A percentile compares a stretch with the other conserved stretches of the same genome.
These are phyloP conservation scores for Penicillium sp. DNA, from an alignment of 2,329 filamentous ascomycete species.

Conservation along the genomic window DNA sequence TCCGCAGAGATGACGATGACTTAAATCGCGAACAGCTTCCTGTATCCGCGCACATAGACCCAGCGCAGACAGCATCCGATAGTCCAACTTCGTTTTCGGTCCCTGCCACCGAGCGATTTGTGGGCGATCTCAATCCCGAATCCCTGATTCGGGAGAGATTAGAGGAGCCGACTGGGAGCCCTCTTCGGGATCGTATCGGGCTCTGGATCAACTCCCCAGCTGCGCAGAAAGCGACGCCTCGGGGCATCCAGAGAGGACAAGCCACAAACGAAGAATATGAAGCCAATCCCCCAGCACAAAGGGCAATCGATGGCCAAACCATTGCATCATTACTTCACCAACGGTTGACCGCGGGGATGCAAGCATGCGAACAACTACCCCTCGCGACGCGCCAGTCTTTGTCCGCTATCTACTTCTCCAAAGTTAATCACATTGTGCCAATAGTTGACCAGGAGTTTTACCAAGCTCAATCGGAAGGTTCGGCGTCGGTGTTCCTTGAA, in stretches of 20 bases:
- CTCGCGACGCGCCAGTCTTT: slow-evolving; percentile 32
- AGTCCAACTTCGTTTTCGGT: slow-evolving; percentile 9
- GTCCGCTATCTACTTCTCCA: slow-evolving; percentile 37
- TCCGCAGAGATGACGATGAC: not conserved
- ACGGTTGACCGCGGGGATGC: slow-evolving; percentile 25
- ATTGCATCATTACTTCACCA: slow-evolving; percentile 23
- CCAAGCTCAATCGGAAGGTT: slow-evolving; percentile 24
- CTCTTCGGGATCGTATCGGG: slow-evolving; percentile 31
- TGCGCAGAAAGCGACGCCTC: slow-evolving; percentile 8
- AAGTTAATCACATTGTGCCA: slow-evolving; percentile 40
- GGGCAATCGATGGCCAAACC: slow-evolving; percentile 3
- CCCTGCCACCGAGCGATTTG: slow-evolving; percentile 33
- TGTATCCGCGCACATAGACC: not conserved
- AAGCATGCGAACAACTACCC: slow-evolving; percentile 33
- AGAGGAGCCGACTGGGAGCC: slow-evolving; percentile 22
- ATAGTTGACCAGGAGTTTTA: slow-evolving; percentile 34
- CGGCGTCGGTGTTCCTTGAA: slow-evolving; percentile 36
- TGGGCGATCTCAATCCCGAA: slow-evolving; percentile 44
- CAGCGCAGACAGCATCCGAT: slow-evolving; percentile 3
- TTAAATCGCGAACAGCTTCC: not conserved
- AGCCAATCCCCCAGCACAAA: not conserved
- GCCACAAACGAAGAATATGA: not conserved
- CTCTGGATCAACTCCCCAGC: slow-evolving; percentile 33
- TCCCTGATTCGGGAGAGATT: slow-evolving; percentile 37
- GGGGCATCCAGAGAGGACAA: slow-evolving; percentile 1